These are phyloP conservation scores for Thalassiosira mediterranea DNA, from an alignment of 352 stramenopile genomes.

Conservation along the genomic window DNA sequence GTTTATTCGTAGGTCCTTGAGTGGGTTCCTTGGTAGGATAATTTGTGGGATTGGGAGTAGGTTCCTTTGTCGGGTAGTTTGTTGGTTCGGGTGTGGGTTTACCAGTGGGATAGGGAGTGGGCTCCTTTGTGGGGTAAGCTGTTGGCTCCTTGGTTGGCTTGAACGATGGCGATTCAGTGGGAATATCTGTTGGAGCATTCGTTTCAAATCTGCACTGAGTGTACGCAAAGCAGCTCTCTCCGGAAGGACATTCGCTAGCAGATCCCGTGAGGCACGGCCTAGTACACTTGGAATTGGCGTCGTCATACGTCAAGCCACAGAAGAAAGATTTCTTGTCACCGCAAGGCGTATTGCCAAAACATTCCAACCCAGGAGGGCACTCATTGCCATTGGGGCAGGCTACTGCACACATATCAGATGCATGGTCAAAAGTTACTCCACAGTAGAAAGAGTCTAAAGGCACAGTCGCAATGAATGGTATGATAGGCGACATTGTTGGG, in stretches of 20 bases:
- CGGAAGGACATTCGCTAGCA: conserved; percentile 44
- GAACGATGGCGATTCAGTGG: conserved; percentile 25
- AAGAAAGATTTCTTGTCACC: conserved; percentile 15
- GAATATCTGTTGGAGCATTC: conserved; percentile 32
- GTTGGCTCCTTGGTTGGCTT: conserved; percentile 41
- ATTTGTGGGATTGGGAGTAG: conserved; percentile 6
- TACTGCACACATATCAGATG: conserved; percentile 41
- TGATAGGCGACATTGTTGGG: conserved; percentile 33
- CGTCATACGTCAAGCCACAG: conserved; percentile 17
- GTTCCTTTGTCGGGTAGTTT: background rate
- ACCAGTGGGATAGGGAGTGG: conserved; percentile 17
- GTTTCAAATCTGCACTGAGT: conserved; percentile 50
- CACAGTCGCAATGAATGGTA: conserved; percentile 48
- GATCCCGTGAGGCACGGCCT: conserved; percentile 40
- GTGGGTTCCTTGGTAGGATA: conserved; percentile 19
- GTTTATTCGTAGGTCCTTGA: background rate
- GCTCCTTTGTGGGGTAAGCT: conserved; percentile 20
- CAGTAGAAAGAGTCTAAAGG: conserved; percentile 63
- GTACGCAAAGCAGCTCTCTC: conserved; percentile 58
- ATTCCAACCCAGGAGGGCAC: conserved; percentile 30
- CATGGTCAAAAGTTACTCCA: conserved; percentile 52
- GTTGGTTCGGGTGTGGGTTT: conserved; percentile 16
- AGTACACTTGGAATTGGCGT: conserved; percentile 23
- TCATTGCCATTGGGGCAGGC: conserved; percentile 51
- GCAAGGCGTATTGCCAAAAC: conserved; percentile 31